These are phyloP conservation scores for Primulina huaijiensis DNA, from an alignment of 257 asterid species.

Conservation along the genomic window DNA sequence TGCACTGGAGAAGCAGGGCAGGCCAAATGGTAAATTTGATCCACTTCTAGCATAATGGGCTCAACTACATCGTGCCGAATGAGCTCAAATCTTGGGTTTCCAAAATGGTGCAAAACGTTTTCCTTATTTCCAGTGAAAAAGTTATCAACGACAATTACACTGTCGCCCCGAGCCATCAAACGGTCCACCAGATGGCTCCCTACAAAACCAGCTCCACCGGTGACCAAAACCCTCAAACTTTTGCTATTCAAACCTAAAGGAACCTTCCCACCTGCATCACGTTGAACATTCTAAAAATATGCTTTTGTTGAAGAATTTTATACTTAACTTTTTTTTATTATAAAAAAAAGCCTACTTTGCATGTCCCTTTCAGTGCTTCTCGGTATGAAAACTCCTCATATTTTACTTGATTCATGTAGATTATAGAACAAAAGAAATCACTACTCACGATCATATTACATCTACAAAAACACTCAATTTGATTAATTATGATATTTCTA, in stretches of 20 bases:
- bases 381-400: too few species aligned
- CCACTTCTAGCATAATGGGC: conserved; percentile 85
- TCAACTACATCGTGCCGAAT: conserved; percentile 86
- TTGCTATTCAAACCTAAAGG: conserved; percentile 68
- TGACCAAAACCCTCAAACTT: conserved; percentile 62
- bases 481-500: neutral
- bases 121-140: conserved; percentile 77
- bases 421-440: neutral
- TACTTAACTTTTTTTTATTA: too few species aligned
- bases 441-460: neutral
- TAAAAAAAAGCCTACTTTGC: too few species aligned
- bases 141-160: conserved; percentile 76
- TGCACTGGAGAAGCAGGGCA: conserved; percentile 97
- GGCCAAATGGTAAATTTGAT: conserved; percentile 88
- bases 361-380: too few species aligned
- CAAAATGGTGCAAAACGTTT: conserved; percentile 64
- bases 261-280: conserved; percentile 57
- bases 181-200: conserved; percentile 94
- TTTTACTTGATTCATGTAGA: neutral
- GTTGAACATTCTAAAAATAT: neutral
- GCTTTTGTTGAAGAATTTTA: neutral
- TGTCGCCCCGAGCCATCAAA: conserved; percentile 71
- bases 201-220: conserved; percentile 94
- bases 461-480: neutral
- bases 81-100: conserved; percentile 69